Conservation (phyloP, 164 flowering plant species). For the Tetracentron sinense region DNA sequence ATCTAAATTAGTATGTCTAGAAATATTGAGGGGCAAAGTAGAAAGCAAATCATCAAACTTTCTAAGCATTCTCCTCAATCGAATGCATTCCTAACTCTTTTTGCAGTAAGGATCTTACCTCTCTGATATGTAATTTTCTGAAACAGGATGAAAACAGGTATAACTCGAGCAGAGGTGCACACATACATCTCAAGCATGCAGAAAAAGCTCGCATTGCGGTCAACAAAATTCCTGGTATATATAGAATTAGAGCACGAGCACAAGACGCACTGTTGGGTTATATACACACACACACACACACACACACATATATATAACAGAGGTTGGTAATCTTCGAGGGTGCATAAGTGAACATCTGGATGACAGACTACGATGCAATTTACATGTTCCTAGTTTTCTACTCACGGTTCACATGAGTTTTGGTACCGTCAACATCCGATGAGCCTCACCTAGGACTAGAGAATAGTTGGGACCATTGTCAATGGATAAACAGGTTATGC, state of each 20-base stretch:
- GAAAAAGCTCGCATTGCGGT: conserved; percentile 90
- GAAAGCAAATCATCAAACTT: no score
- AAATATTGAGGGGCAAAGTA: no score
- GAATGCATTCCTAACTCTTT: no score
- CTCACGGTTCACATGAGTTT: background rate
- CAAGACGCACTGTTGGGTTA: no score
- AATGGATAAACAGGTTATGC: background rate
- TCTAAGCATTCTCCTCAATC: no score
- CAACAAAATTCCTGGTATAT: conserved; percentile 85
- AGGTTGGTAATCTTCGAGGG: no score
- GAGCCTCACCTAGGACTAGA: background rate
- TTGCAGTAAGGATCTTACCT: no score
- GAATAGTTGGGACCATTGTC: background rate
- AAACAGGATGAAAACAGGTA: conserved; percentile 94
- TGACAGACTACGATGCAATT: background rate
- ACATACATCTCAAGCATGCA: conserved; percentile 91
- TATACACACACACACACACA: no score
- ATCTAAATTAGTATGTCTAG: no score
- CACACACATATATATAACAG: no score
- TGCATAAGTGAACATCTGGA: background rate
- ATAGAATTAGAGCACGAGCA: background rate
- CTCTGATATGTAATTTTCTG: conserved; percentile 16
- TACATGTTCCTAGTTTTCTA: no score
- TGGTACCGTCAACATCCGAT: background rate
- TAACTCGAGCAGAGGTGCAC: conserved; percentile 93